These are phyloP conservation scores for Pseudogymnoascus sp. DNA, from an alignment of 2,329 filamentous ascomycete genomes.

Conservation along the genomic window DNA sequence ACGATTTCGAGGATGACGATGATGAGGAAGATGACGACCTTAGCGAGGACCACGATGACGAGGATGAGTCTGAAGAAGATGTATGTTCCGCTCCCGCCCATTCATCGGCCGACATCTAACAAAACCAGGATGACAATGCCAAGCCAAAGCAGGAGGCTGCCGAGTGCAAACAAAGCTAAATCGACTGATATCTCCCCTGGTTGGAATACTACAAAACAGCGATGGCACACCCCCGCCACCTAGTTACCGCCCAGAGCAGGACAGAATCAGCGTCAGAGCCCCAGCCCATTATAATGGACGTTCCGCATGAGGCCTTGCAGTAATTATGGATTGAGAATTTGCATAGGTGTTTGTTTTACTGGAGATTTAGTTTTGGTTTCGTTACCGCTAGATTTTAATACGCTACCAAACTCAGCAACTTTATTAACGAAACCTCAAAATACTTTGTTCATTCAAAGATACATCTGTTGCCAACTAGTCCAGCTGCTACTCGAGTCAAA, in stretches of 20 bases:
- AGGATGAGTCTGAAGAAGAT: slow-evolving; percentile 71
- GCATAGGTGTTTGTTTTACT: slow-evolving; percentile 9
- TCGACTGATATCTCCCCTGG: slow-evolving; percentile 11
- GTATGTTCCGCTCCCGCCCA: slow-evolving; percentile 36
- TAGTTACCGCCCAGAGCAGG: slow-evolving; percentile 4
- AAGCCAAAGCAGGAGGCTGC: slow-evolving; percentile 92
- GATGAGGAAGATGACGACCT: slow-evolving; percentile 87
- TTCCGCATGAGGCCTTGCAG: slow-evolving; percentile 4
- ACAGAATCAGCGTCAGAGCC: slow-evolving; percentile 1
- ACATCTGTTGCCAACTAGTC: background rate
- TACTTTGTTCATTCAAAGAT: slow-evolving; percentile 7
- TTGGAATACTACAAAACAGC: slow-evolving; percentile 7
- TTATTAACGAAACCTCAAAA: slow-evolving; percentile 1
- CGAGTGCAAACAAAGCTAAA: slow-evolving; percentile 91
- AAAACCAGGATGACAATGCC: slow-evolving; percentile 65
- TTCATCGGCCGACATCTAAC: background rate
- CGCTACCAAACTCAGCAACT: slow-evolving; percentile 8
- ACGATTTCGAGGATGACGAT: slow-evolving; percentile 73
- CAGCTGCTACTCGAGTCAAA: background rate
- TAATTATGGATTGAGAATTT: slow-evolving; percentile 9
- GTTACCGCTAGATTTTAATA: slow-evolving; percentile 10
- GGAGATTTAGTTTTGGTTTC: slow-evolving; percentile 9
- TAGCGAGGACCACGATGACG: slow-evolving; percentile 72
- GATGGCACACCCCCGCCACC: slow-evolving; percentile 2
- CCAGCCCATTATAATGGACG: background rate